Conservation (phyloP, 2,329 filamentous ascomycete genomes). For the Trichoderma simmonsii region DNA sequence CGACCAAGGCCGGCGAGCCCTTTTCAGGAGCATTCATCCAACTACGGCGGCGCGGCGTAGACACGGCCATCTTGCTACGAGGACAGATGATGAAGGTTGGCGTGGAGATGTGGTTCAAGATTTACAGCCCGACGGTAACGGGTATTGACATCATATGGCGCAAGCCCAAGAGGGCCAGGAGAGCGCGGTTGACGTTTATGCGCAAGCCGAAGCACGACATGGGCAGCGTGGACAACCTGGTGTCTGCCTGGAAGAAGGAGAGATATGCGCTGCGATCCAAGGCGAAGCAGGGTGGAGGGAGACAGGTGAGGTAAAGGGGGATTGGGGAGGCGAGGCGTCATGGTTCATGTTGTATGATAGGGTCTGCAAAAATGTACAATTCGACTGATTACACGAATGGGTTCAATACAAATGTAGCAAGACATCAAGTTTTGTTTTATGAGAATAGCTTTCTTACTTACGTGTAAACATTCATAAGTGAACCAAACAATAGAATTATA, state of each 20-base stretch:
- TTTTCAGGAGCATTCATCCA: constrained; percentile 86
- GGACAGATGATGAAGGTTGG: constrained; percentile 83
- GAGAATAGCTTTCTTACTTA: background rate
- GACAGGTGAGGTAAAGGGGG: constrained; percentile 17
- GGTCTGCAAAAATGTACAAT: constrained; percentile 13
- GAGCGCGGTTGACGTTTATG: constrained; percentile 89
- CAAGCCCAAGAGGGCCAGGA: constrained; percentile 75
- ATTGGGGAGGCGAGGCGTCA: background rate
- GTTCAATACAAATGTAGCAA: background rate
- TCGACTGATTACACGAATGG: background rate
- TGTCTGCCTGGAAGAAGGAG: constrained; percentile 52
- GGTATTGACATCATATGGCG: constrained; percentile 93
- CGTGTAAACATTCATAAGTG: background rate
- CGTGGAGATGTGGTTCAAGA: constrained; percentile 97
- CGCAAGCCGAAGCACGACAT: constrained; percentile 82
- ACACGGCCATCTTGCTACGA: constrained; percentile 82
- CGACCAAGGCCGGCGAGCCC: constrained; percentile 75
- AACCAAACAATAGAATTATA: no score
- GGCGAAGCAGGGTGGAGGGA: constrained; percentile 29
- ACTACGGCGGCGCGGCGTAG: constrained; percentile 82
- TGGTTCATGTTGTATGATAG: constrained; percentile 16
- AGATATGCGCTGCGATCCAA: constrained; percentile 38
- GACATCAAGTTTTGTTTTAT: background rate
- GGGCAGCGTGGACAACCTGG: constrained; percentile 78
- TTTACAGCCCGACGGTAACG: constrained; percentile 85